Evolutionary conservation across 2,329 filamentous ascomycete genomes (phyloP).

Genomic region (Claviceps sp.): DNA sequence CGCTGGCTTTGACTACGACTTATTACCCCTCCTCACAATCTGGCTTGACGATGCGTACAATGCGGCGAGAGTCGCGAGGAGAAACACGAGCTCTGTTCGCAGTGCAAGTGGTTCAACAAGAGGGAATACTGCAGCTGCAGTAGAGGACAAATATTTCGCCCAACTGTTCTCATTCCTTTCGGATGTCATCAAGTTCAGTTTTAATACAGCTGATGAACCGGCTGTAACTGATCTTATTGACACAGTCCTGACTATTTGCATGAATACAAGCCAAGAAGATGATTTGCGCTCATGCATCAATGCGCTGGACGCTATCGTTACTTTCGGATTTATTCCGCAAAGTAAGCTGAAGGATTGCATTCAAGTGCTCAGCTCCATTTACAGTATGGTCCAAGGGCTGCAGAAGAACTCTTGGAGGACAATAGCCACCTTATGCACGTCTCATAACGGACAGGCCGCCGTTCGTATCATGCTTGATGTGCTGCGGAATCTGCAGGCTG

Average conservation of each 20-base stretch:
- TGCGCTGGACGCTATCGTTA: constrained; percentile 58
- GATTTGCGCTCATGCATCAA: constrained; percentile 56
- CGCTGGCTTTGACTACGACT: constrained; percentile 53
- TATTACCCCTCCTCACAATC: constrained; percentile 45
- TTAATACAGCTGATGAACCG: constrained; percentile 50
- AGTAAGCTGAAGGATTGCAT: constrained; percentile 51
- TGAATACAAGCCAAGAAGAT: constrained; percentile 48
- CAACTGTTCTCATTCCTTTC: constrained; percentile 52
- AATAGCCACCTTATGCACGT: constrained; percentile 56
- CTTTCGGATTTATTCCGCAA: constrained; percentile 55
- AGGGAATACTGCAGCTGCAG: constrained; percentile 23
- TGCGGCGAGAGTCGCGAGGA: constrained; percentile 37
- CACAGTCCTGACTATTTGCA: constrained; percentile 51
- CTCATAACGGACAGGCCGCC: constrained; percentile 58
- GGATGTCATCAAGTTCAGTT: constrained; percentile 64
- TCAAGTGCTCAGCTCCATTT: constrained; percentile 59
- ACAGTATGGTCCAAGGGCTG: constrained; percentile 48
- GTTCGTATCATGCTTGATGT: constrained; percentile 53
- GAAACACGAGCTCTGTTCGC: constrained; percentile 24
- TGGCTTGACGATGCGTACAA: constrained; percentile 48
- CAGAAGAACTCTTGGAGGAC: constrained; percentile 56
- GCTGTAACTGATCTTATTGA: constrained; percentile 49
- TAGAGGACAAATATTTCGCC: constrained; percentile 48
- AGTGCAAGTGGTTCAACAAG: constrained; percentile 24
- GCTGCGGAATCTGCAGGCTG: constrained; percentile 33